phyloP scores from a whole-genome alignment of 2,329 filamentous ascomycete species.

The Sphaerulina musiva region DNA sequence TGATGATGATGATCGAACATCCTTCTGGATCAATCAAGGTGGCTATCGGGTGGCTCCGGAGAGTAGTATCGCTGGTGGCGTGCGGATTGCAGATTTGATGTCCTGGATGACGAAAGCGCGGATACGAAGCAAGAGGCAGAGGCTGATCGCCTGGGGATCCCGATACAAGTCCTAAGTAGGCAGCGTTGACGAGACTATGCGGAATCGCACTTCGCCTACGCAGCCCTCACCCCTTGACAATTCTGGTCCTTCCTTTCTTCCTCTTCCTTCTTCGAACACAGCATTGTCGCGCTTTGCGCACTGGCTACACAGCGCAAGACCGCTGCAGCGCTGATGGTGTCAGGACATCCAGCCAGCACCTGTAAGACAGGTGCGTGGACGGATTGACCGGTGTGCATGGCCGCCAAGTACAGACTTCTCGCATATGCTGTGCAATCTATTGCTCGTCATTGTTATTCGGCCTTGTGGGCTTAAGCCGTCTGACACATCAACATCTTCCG shows the following conservation, averaged over 20 bases:
- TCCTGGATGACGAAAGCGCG: background rate
- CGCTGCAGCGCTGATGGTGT: background rate
- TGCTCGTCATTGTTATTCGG: background rate
- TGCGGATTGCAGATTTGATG: background rate
- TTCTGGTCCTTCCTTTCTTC: background rate
- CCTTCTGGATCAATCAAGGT: slow-evolving; percentile 3
- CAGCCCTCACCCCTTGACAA: background rate
- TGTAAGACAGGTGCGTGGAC: background rate
- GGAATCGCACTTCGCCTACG: background rate
- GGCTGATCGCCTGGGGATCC: background rate
- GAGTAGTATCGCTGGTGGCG: background rate
- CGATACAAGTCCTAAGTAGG: background rate
- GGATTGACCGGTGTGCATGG: background rate
- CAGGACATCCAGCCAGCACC: background rate
- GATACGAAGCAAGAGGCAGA: slow-evolving; percentile 1
- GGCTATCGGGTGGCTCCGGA: background rate
- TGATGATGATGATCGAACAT: background rate
- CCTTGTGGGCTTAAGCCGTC: background rate
- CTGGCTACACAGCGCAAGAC: background rate
- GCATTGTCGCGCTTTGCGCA: background rate
- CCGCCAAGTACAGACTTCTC: background rate
- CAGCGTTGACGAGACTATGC: background rate
- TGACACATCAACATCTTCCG: background rate
- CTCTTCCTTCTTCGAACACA: background rate
- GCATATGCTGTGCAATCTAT: background rate